Evolutionary conservation across 768 basidiomycete genomes (phyloP).

Genomic region (Rossbeevera mucosa): DNA sequence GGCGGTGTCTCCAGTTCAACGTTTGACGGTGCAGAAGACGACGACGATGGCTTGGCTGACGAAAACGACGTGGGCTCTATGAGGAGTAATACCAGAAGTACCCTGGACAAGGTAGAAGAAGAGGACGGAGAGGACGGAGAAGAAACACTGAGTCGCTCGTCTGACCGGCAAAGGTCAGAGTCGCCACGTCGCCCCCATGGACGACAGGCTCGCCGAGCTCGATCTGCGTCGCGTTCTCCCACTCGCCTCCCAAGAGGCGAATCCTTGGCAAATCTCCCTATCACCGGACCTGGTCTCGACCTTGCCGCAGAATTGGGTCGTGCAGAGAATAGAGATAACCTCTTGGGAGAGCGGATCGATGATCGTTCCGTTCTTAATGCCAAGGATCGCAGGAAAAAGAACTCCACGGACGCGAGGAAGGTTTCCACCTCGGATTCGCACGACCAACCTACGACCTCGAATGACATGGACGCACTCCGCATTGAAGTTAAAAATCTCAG

Average conservation of each 20-base stretch:
- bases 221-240: slow-evolving; percentile 49
- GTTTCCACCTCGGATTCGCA: slow-evolving; percentile 35
- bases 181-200: slow-evolving; percentile 39
- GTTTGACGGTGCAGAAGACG: slow-evolving; percentile 36
- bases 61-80: slow-evolving; percentile 51
- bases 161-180: slow-evolving; percentile 36
- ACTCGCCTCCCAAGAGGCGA: slow-evolving; percentile 54
- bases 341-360: slow-evolving; percentile 52
- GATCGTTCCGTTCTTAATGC: slow-evolving; percentile 42
- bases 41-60: slow-evolving; percentile 29
- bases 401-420: slow-evolving; percentile 29
- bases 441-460: slow-evolving; percentile 41
- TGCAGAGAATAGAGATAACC: slow-evolving; percentile 82
- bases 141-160: slow-evolving; percentile 39
- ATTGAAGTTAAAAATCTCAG: slow-evolving; percentile 88
- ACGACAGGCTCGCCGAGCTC: slow-evolving; percentile 48
- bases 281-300: slow-evolving; percentile 85
- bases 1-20: slow-evolving; percentile 41
- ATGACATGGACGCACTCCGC: slow-evolving; percentile 70
- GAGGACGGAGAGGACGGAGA: slow-evolving; percentile 39
- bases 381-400: slow-evolving; percentile 45
- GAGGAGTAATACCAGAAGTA: slow-evolving; percentile 52
- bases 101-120: slow-evolving; percentile 63
- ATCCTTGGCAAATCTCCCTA: slow-evolving; percentile 80
- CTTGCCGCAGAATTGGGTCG: slow-evolving; percentile 89